Percentiles rank a stretch among this genome's conserved stretches.
Conservation (phyloP, 441 rosid species). For the Daphne laureola region DNA sequence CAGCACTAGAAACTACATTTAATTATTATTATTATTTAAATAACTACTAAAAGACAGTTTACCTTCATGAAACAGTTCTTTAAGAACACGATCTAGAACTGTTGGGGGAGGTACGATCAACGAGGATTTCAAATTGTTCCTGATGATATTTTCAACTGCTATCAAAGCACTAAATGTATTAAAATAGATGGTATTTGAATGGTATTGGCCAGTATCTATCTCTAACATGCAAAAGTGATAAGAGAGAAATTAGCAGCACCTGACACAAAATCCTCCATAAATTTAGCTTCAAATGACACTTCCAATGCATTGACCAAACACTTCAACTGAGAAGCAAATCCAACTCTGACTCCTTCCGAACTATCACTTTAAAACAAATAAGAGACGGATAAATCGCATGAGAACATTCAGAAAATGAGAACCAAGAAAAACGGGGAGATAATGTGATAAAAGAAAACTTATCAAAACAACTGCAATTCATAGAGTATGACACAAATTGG, state of each 20-base stretch:
- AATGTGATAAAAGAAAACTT: neutral
- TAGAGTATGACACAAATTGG: neutral
- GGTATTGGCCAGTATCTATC: too few species aligned
- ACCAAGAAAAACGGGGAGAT: conserved; percentile 13
- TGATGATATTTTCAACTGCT: conserved; percentile 69
- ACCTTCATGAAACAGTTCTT: conserved; percentile 93
- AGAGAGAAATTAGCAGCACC: conserved; percentile 38
- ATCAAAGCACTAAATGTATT: conserved; percentile 10
- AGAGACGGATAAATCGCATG: conserved; percentile 8
- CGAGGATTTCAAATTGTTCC: conserved; percentile 62
- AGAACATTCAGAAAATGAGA: conserved; percentile 10
- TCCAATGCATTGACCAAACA: conserved; percentile 74
- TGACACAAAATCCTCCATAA: conserved; percentile 95
- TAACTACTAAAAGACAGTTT: conserved; percentile 15
- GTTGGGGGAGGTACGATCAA: conserved; percentile 82
- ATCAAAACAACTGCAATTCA: too few species aligned
- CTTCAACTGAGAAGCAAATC: conserved; percentile 81
- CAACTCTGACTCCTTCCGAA: conserved; percentile 50
- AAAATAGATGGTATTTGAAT: neutral
- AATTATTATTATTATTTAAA: too few species aligned
- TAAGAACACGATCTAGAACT: conserved; percentile 86
- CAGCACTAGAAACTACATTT: neutral
- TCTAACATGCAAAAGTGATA: conserved; percentile 8
- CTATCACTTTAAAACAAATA: conserved; percentile 39
- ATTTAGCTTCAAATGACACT: conserved; percentile 68